These are phyloP conservation scores for Solanum stenotomum DNA, from an alignment of 257 asterid genomes.

Conservation along the genomic window DNA sequence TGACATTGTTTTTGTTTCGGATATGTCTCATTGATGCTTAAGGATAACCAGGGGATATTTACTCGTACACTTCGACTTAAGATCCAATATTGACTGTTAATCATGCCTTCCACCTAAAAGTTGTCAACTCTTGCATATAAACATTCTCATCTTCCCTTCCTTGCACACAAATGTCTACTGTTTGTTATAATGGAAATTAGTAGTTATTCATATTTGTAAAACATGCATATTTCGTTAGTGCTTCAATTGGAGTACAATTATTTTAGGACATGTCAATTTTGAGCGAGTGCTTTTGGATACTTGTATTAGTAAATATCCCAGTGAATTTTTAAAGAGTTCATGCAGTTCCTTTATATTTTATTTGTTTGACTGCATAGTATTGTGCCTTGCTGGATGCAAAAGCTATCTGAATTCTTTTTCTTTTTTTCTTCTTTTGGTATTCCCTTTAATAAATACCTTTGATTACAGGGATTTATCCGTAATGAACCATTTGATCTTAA, in stretches of 20 bases:
- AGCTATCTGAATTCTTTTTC: neutral
- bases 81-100: neutral
- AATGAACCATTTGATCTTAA: constrained; percentile 64
- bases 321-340: neutral
- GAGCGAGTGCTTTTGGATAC: neutral
- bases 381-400: constrained; percentile 20
- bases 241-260: neutral
- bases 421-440: neutral
- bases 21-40: neutral
- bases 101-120: neutral
- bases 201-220: neutral
- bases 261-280: neutral
- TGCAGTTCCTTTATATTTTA: neutral
- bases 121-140: neutral
- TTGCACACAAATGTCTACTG: neutral
- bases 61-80: neutral
- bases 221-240: neutral
- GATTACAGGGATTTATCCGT: constrained; percentile 69
- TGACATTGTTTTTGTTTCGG: neutral
- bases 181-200: neutral
- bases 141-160: neutral
- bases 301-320: neutral
- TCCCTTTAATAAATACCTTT: constrained; percentile 4
- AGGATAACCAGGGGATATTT: neutral
- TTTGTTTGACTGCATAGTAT: neutral